A percentile compares a stretch with the other conserved stretches of the same genome.
These are phyloP conservation scores for Thuja plicata DNA, from an alignment of 83 land plant genomes.

Conservation along the genomic window DNA sequence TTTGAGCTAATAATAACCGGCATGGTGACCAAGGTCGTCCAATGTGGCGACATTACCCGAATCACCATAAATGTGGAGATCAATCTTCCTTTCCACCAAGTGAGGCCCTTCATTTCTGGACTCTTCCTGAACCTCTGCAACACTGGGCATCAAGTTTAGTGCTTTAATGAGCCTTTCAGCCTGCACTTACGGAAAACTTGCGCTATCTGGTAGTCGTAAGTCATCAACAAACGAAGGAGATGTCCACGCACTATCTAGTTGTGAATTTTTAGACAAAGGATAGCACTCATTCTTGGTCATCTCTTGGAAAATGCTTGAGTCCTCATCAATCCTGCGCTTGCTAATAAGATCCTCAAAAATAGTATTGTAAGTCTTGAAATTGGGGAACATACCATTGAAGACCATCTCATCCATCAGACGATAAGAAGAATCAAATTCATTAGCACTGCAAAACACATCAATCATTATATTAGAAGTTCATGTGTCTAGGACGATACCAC, in stretches of 20 bases:
- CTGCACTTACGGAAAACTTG: constrained; percentile 39
- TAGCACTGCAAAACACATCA: not conserved
- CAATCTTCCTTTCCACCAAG: constrained; percentile 58
- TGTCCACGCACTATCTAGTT: no score
- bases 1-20: constrained; percentile 80
- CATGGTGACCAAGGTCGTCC: constrained; percentile 87
- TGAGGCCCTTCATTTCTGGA: constrained; percentile 9
- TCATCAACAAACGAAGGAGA: constrained; percentile 14
- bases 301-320: constrained; percentile 10
- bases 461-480: constrained; percentile 36
- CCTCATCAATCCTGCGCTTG: not conserved
- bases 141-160: constrained; percentile 64
- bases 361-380: constrained; percentile 18
- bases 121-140: constrained; percentile 20
- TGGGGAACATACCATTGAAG: constrained; percentile 18
- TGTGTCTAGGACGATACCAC: constrained; percentile 22
- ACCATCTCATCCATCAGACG: constrained; percentile 22
- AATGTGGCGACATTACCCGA: constrained; percentile 27
- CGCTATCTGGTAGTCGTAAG: constrained; percentile 24
- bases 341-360: constrained; percentile 21
- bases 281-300: no score
- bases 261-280: no score
- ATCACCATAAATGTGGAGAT: constrained; percentile 30
- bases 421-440: not conserved
- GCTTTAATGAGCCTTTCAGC: constrained; percentile 82